Percentiles rank a stretch among this genome's conserved stretches.
These are phyloP conservation scores for Yarrowia galli DNA, from an alignment of 1,139 yeast genomes.

Conservation along the genomic window DNA sequence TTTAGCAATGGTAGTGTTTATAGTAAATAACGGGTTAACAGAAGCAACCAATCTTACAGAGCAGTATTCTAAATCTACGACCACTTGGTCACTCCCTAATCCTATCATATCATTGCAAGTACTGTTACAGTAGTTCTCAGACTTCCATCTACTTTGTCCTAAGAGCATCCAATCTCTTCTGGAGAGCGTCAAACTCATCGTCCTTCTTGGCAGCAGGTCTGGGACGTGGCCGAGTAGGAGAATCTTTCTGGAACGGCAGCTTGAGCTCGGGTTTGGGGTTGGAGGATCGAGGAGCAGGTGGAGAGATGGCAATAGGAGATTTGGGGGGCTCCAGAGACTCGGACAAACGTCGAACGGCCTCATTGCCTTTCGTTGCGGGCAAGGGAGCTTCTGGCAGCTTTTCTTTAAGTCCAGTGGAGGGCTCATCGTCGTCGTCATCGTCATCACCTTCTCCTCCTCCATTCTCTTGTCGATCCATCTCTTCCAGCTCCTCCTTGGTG, in stretches of 20 bases:
- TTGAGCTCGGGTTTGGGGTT: constrained; percentile 53
- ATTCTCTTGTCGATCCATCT: constrained; percentile 48
- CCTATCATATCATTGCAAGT: not conserved
- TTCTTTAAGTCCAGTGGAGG: constrained; percentile 45
- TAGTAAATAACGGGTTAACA: too few relatives aligned
- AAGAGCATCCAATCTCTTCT: constrained; percentile 63
- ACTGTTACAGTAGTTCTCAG: not conserved
- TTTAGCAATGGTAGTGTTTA: constrained; percentile 1
- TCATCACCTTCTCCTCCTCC: constrained; percentile 47
- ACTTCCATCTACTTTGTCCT: too few relatives aligned
- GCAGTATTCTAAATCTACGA: too few relatives aligned
- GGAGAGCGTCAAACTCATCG: constrained; percentile 60
- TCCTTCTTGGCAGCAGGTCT: constrained; percentile 46
- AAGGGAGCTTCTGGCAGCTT: constrained; percentile 45
- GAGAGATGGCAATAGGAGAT: constrained; percentile 54
- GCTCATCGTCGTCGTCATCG: constrained; percentile 49
- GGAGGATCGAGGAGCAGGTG: constrained; percentile 58
- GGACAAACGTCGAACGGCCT: constrained; percentile 43
- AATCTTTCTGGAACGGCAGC: constrained; percentile 43
- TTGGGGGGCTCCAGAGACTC: constrained; percentile 45
- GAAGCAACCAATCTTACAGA: too few relatives aligned
- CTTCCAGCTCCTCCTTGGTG: constrained; percentile 49
- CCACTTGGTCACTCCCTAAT: too few relatives aligned
- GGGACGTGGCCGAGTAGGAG: constrained; percentile 39
- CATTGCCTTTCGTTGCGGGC: constrained; percentile 43